Conservation (phyloP, 2,329 filamentous ascomycete species). For the Cladosporium sp. region DNA sequence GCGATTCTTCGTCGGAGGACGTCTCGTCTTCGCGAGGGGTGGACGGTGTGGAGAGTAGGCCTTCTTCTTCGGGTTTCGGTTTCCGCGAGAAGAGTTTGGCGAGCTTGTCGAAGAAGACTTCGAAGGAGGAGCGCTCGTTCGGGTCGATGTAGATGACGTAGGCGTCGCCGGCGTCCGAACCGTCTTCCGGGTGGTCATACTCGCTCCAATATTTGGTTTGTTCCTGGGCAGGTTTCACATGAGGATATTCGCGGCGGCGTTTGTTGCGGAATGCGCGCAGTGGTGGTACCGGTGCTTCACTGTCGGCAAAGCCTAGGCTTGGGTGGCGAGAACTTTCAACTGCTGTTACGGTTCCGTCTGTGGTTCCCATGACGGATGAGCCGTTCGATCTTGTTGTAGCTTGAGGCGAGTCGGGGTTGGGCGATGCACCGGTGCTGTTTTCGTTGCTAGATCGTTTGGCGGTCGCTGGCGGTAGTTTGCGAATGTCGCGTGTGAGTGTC, state of each 20-base stretch:
- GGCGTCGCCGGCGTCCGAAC: slow-evolving; percentile 50
- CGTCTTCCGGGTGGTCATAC: slow-evolving; percentile 75
- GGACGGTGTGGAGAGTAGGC: slow-evolving; percentile 17
- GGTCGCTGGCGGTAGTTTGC: slow-evolving; percentile 45
- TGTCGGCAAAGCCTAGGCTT: slow-evolving; percentile 26
- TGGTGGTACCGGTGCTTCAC: slow-evolving; percentile 35
- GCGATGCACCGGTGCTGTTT: slow-evolving; percentile 18
- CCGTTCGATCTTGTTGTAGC: slow-evolving; percentile 34
- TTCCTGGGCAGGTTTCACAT: slow-evolving; percentile 20
- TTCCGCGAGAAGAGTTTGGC: slow-evolving; percentile 30
- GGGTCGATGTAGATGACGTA: slow-evolving; percentile 75
- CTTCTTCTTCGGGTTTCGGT: slow-evolving; percentile 25
- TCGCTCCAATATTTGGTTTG: slow-evolving; percentile 70
- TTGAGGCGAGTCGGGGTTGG: slow-evolving; percentile 19
- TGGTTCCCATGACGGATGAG: slow-evolving; percentile 33
- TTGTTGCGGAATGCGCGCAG: slow-evolving; percentile 42
- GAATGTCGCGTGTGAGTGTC: slow-evolving; percentile 46
- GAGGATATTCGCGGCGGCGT: slow-evolving; percentile 30
- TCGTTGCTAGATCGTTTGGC: slow-evolving; percentile 22
- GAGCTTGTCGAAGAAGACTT: slow-evolving; percentile 55
- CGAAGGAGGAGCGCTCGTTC: slow-evolving; percentile 60
- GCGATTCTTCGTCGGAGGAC: slow-evolving; percentile 29
- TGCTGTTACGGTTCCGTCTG: slow-evolving; percentile 27
- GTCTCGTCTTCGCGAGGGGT: slow-evolving; percentile 23
- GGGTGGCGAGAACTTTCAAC: slow-evolving; percentile 24